Evolutionary conservation across 257 asterid species (phyloP), one percentile per base, ranked within the genome.

Genomic region (Phtheirospermum japonicum): DNA sequence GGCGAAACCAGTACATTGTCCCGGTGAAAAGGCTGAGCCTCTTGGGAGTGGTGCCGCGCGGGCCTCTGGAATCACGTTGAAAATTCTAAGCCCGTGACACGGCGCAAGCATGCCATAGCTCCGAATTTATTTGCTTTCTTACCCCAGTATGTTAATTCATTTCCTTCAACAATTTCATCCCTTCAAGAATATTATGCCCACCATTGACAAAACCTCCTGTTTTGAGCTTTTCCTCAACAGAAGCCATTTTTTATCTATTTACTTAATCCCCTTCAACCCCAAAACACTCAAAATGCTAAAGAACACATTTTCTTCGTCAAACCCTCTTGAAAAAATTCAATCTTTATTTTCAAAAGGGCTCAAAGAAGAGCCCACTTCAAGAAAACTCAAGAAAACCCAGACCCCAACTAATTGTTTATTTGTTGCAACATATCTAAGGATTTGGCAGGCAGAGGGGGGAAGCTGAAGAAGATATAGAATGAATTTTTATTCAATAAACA

Each of bases 21-120:
- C n/a, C n/a, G n/a, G n/a, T n/a, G n/a, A n/a, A n/a, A n/a, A n/a
- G n/a, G n/a, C n/a, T n/a, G n/a, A n/a, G n/a, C n/a, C n/a, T n/a
- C n/a, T n/a, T n/a, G n/a, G n/a, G n/a, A n/a, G n/a, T n/a, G n/a
- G n/a, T n/a, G n/a, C n/a, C n/a, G n/a, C n/a, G n/a, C n/a, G n/a
- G n/a, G n/a, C n/a, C n/a, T n/a, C n/a, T n/a, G n/a, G n/a, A n/a
- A n/a, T n/a, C n/a, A n/a, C n/a, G n/a, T n/a, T n/a, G n/a, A n/a
- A n/a, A n/a, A n/a, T n/a, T n/a, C n/a, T n/a, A n/a, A n/a, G n/a
- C n/a, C n/a, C n/a, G n/a, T n/a, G n/a, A n/a, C n/a, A n/a, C 96
- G 66, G 94, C 96, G 64, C 96, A 88, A 8, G 96, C 95, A 59
- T 85, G 96, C 96, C 96, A 88, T 14, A 85, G 63, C 89, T 88